These are phyloP conservation scores for Sporothrix humicola DNA, from an alignment of 2,329 filamentous ascomycete species.

Conservation along the genomic window DNA sequence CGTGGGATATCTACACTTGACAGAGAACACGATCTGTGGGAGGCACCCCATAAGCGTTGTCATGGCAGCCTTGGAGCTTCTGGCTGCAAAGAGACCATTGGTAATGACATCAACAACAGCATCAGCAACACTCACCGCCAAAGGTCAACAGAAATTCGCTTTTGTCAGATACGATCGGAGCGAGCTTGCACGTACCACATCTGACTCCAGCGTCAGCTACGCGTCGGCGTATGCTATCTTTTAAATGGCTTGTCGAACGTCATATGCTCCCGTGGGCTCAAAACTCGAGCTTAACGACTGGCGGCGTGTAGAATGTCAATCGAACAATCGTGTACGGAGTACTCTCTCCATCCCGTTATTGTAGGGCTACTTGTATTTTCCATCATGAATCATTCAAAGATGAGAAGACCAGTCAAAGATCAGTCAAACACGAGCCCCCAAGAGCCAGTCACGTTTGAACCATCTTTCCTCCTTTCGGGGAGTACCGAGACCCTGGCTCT, in stretches of 20 bases:
- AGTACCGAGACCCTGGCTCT: too few species aligned
- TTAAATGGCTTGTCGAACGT: slow-evolving; percentile 44
- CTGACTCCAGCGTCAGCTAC: slow-evolving; percentile 91
- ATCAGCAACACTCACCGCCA: not conserved
- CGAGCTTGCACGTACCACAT: slow-evolving; percentile 68
- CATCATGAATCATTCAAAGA: too few species aligned
- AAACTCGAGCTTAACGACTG: too few species aligned
- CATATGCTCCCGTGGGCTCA: too few species aligned
- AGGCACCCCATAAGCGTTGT: slow-evolving; percentile 91
- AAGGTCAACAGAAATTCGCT: slow-evolving; percentile 58
- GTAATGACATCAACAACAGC: not conserved
- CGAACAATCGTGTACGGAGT: too few species aligned
- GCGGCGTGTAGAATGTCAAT: too few species aligned
- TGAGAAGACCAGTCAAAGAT: too few species aligned
- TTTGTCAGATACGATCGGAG: slow-evolving; percentile 90
- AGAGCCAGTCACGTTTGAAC: too few species aligned
- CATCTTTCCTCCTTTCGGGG: too few species aligned
- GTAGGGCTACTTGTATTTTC: too few species aligned
- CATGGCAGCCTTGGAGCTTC: slow-evolving; percentile 82
- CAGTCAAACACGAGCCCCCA: too few species aligned
- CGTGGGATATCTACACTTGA: slow-evolving; percentile 69
- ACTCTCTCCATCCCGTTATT: too few species aligned
- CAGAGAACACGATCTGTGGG: slow-evolving; percentile 91
- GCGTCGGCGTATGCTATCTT: slow-evolving; percentile 86
- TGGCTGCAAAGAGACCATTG: slow-evolving; percentile 49